Evolutionary conservation across 768 basidiomycete species (phyloP), one percentile per base, ranked within the genome.

Genomic region (Boletus rubescentipes): DNA sequence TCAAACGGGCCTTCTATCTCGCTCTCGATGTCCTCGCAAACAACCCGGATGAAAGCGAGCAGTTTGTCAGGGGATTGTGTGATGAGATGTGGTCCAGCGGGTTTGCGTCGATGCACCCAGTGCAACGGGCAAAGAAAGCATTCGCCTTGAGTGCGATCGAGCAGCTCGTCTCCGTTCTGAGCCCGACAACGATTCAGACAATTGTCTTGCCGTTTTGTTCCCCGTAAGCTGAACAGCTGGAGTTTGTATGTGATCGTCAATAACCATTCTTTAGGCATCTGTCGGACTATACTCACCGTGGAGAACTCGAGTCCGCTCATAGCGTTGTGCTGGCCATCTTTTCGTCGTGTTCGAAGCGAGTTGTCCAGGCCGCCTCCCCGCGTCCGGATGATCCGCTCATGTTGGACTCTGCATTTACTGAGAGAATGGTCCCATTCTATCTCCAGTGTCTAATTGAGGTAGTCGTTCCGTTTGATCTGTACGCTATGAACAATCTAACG

Each of bases 271-370:
- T 31, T 60, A 91, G 90, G 16, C 80, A 87, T 64, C 75, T 92
- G 29, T 77, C 73, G 49, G 78, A 85, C 52, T 60, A 83, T 2
- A 52, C 51, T 14, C 76, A 89, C 58, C 83, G 87, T 32, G 88
- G 93, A 58, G 83, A 83, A n/a, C 94, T 84, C 61, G 92, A 95
- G 67, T 87, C 90, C 0, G 84, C 91, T 1, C 93, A 94, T 66
- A 93, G 92, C 9, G 89, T 90, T 26, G 72, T 94, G 34, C 74
- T 95, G 14, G 79, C 91, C 5, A 75, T 91, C 37, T 86, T 92
- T 63, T 79, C 87, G 10, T 76, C 82, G 29, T 77, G 80, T 61
- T 80, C 83, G 0, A 77, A 81, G 56, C 70, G 67, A 18, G 43
- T 61, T 23, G 58, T 49, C 9, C 52, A 66, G 48, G 53, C 48